Evolutionary conservation across 2,329 filamentous ascomycete genomes (phyloP).

Genomic region (Aureobasidium sp.): DNA sequence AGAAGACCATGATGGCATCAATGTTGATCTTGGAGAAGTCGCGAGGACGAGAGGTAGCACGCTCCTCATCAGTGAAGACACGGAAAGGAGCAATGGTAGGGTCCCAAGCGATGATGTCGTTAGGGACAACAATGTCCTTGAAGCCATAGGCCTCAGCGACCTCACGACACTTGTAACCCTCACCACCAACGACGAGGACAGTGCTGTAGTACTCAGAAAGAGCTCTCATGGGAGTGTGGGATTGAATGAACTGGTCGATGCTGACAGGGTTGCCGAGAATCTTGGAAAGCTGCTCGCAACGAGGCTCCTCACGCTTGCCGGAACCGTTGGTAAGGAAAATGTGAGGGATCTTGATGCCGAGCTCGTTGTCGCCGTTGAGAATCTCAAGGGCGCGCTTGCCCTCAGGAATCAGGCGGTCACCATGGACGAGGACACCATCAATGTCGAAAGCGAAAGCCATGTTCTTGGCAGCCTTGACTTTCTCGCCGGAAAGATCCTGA

Average conservation of each 20-base stretch:
- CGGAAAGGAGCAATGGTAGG: constrained; percentile 62
- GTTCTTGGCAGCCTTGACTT: constrained; percentile 64
- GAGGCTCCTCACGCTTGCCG: constrained; percentile 60
- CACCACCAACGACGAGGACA: constrained; percentile 67
- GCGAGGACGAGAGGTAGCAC: constrained; percentile 58
- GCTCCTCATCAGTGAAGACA: constrained; percentile 61
- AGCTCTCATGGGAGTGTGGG: constrained; percentile 70
- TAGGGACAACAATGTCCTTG: constrained; percentile 64
- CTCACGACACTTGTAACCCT: constrained; percentile 66
- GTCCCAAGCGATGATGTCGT: constrained; percentile 67
- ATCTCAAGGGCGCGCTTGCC: constrained; percentile 61
- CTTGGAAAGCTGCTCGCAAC: constrained; percentile 59
- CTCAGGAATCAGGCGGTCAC: constrained; percentile 62
- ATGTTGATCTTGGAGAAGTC: constrained; percentile 68
- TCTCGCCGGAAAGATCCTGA: constrained; percentile 59
- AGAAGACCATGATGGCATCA: constrained; percentile 68
- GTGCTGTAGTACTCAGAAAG: constrained; percentile 70
- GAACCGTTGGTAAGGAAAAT: constrained; percentile 71
- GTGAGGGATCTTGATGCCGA: constrained; percentile 69
- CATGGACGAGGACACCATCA: constrained; percentile 68
- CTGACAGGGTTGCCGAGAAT: constrained; percentile 60
- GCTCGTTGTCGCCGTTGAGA: constrained; percentile 68
- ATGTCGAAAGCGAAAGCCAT: constrained; percentile 79
- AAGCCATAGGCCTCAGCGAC: constrained; percentile 69
- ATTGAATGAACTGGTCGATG: constrained; percentile 70